Base-by-base conservation (phyloP, 2,329 filamentous ascomycete genomes). In the Colletotrichum sp. region DNA sequence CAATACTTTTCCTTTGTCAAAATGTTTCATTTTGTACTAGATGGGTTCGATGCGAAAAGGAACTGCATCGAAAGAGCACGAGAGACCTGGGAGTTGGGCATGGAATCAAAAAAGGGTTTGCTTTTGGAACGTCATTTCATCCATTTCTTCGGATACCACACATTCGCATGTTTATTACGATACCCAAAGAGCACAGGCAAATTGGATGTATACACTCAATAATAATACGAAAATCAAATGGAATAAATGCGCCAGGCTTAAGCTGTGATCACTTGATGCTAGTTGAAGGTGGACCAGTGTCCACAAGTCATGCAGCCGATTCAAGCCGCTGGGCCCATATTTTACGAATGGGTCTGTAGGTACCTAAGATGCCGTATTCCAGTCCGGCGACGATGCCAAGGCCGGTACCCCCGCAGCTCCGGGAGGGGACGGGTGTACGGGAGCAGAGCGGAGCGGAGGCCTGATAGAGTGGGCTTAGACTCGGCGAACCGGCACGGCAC, bases 121-220 rank as follows among this genome's bases (percentile, higher is more conserved):
- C 18, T 18, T 32, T 71, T 52, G 32, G 24, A 60, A 36, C 24
- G 49, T 57, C 13, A n/a, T 39, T 16, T 57, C 30, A 39, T 26
- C 52, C n/a, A 60, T 39, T 44, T 44, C 30, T 62, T 34, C 32
- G 32, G 52, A 68, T 55, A 67, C 64, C 64, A 67, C 28, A 13
- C 8, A 52, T 21, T 49, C 36, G 36, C 44, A 63, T 24, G 32
- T 67, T 36, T 16, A 44, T 49, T 13, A 63, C 57, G 73, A 76
- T 77, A 77, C 67, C 75, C 72, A 71, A 52, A 60, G 30, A 66
- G 75, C 52, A 71, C 49, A 18, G 39, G 67, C 62, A 75, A 52
- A 64, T 55, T 39, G 64, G 21, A 75, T 57, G 36, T 12, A 55
- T 34, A 68, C 36, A 49, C 30, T 6, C 13, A 64, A 49, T 68